Base-by-base conservation (phyloP, 306 rosid genomes). In the Pachyrhizus erosus region DNA sequence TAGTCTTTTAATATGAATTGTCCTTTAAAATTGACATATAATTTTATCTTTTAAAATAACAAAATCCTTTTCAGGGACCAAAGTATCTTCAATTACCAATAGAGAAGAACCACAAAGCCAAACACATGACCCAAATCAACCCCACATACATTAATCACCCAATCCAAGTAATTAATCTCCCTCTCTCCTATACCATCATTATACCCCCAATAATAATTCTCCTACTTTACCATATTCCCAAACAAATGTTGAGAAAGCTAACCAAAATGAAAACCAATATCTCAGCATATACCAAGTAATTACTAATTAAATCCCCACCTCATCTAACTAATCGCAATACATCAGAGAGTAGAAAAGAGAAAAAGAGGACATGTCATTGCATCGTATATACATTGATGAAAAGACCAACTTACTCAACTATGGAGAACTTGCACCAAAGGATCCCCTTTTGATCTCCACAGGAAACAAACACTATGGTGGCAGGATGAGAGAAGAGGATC, bases 401-500 rank as follows among this genome's bases (percentile, higher is more conserved):
- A 80, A 67, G 42, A 81, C 90, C 80, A 84, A 87, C 91, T 88
- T 87, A 86, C 91, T 87, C 45, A 80, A 80, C 69, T 27, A 54
- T 66, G 74, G 57, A 85, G 79, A 75, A 78, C 82, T 69, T 77
- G 84, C 86, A 78, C 83, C 89, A 86, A 58, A 84, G 57, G 29
- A 42, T 67, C 75, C 54, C 73, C 86, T 66, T 57, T 70, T 20
- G 14, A 46, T 58, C 45, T 65, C 76, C 82, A 78, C 27, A 76
- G 74, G 31, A 20, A 39, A 37, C 9, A 33, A 52, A 74, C 48
- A 57, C 57, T 69, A 10, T 33, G 84, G 20, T 55, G 80, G 65
- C 24, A 72, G 7, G 77, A 83, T 84, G 92, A 89, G 87, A 87
- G 86, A 84, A 81, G 88, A 89, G 92, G 98, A 96, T 96, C 99